A percentile compares a stretch with the other conserved stretches of the same genome.
Conservation (phyloP, 2,329 filamentous ascomycete genomes). For the Pyrenochaeta sp. region DNA sequence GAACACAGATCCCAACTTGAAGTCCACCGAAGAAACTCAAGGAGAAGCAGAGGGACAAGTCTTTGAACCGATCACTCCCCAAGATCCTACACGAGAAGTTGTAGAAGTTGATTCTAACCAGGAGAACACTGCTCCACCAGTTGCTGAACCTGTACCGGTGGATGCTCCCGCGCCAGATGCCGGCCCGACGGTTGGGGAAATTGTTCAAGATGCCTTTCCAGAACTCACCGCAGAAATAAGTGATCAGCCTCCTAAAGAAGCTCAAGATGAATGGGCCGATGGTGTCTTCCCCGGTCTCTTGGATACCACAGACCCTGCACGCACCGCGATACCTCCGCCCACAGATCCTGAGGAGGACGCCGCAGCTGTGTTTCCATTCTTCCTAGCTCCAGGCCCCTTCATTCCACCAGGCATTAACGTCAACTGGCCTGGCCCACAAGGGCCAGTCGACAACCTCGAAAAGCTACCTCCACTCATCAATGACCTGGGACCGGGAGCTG, state of each 20-base stretch:
- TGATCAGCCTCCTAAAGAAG: not conserved
- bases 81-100: not conserved
- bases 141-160: not conserved
- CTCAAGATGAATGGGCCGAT: conserved; percentile 1
- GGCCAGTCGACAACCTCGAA: conserved; percentile 7
- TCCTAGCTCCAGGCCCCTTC: conserved; percentile 29
- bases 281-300: not conserved
- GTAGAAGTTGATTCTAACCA: not conserved
- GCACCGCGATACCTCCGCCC: not conserved
- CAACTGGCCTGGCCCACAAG: conserved; percentile 16
- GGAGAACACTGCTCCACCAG: not conserved
- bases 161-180: not conserved
- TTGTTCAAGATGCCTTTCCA: not conserved
- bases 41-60: too few relatives aligned
- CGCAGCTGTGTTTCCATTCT: conserved; percentile 17
- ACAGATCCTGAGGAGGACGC: not conserved
- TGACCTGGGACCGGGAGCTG: conserved; percentile 5
- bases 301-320: not conserved
- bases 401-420: conserved; percentile 15
- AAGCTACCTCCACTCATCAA: conserved; percentile 8
- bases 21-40: too few relatives aligned
- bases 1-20: too few relatives aligned
- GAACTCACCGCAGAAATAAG: not conserved
- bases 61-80: not conserved
- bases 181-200: not conserved